These are phyloP conservation scores for Ambrosia hybrid DNA, from an alignment of 140 eudicot genomes.

Conservation along the genomic window DNA sequence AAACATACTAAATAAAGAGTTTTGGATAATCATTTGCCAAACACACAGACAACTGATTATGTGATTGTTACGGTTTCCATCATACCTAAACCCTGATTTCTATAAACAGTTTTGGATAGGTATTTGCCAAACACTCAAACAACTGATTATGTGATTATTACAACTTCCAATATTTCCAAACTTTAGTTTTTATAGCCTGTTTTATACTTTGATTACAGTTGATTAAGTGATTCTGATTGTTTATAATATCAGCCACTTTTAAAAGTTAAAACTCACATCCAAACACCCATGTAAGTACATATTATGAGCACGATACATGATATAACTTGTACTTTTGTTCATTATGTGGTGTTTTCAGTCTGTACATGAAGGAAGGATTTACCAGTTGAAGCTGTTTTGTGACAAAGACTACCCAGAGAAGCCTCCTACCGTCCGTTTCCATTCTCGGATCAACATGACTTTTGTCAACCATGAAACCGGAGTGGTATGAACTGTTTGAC, in stretches of 20 bases:
- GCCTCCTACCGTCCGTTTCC: not conserved
- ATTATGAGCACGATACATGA: too few species aligned
- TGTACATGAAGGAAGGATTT: not conserved
- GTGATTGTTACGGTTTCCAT: too few species aligned
- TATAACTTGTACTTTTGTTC: not conserved
- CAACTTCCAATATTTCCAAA: too few species aligned
- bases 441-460: slow-evolving; percentile 5
- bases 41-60: too few species aligned
- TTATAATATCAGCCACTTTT: too few species aligned
- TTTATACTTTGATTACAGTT: not conserved
- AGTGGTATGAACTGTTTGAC: slow-evolving; percentile 1
- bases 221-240: not conserved
- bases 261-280: too few species aligned
- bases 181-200: not conserved
- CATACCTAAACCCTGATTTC: too few species aligned
- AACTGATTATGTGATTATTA: too few species aligned
- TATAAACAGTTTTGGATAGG: too few species aligned
- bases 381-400: slow-evolving; percentile 1
- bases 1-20: not conserved
- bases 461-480: slow-evolving; percentile 3
- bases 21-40: not conserved
- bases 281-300: too few species aligned
- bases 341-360: slow-evolving; percentile 1
- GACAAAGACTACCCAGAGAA: not conserved
- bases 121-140: not conserved